Percentiles rank a stretch among this genome's conserved stretches.
Conservation (phyloP, 2,329 filamentous ascomycete genomes). For the Setomelanomma holmii region DNA sequence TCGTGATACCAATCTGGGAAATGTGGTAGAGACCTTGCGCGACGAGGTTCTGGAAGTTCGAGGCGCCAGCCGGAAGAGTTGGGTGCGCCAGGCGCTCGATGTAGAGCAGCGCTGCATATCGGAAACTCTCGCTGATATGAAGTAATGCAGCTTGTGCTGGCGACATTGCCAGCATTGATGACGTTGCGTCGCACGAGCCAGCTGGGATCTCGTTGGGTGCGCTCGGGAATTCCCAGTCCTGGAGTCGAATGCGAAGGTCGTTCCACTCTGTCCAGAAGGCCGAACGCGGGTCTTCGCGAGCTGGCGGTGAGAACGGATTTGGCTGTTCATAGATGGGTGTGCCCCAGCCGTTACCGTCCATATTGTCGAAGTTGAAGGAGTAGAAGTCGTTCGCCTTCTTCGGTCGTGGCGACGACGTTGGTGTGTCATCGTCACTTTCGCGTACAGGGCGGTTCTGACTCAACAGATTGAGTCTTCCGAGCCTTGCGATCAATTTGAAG, state of each 20-base stretch:
- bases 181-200: conserved; percentile 31
- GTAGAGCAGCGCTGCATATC: conserved; percentile 87
- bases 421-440: conserved; percentile 40
- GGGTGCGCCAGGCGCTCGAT: conserved; percentile 86
- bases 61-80: conserved; percentile 72
- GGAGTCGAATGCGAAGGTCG: conserved; percentile 75
- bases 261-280: conserved; percentile 89
- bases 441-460: conserved; percentile 69
- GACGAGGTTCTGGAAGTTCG: conserved; percentile 83
- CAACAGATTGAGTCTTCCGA: conserved; percentile 84
- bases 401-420: conserved; percentile 41
- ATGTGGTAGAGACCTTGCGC: conserved; percentile 84
- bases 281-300: conserved; percentile 61
- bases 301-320: conserved; percentile 48
- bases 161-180: conserved; percentile 33
- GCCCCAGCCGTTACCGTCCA: conserved; percentile 73
- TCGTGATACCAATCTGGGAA: conserved; percentile 74
- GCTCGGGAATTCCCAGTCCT: conserved; percentile 75
- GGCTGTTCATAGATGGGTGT: conserved; percentile 60
- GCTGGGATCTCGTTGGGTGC: conserved; percentile 33
- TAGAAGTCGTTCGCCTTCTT: conserved; percentile 57
- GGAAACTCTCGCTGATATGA: conserved; percentile 88
- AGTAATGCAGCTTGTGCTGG: conserved; percentile 74
- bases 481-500: conserved; percentile 83
- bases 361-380: conserved; percentile 62